Base-by-base conservation (phyloP, 2,329 filamentous ascomycete genomes). In the Fusarium praegraminearum region DNA sequence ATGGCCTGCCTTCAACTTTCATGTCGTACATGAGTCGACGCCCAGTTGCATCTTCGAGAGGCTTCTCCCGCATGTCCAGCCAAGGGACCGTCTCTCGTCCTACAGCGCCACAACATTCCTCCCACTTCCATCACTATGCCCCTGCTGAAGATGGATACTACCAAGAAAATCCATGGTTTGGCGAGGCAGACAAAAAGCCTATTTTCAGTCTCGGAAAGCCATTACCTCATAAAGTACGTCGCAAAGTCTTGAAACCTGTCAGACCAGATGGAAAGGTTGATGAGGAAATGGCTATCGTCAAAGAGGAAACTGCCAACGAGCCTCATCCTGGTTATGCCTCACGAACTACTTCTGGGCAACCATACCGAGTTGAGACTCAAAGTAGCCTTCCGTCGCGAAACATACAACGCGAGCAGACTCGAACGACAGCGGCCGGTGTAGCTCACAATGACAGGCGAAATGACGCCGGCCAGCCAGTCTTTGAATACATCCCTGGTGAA, bases 171-270 rank as follows among this genome's bases (percentile, higher is more conserved):
- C 70, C 69, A 13, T 72, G 69, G 69, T 71, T 70, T n/a, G 59
- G 59, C 3, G 55, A 70, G 32, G 38, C 44, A 4, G 60, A 47
- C 2, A 57, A 65, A 20, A 72, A 72, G 5, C 69, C 69, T 1
- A 63, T 72, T 2, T 72, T 72, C 18, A 72, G 70, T 28, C 62
- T 72, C 7, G 70, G 65, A 13, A 67, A 67, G 3, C 70, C 70
- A 12, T 40, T 72, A 5, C 70, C 70, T 9, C 70, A 72, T 8
- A 59, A 52, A 2, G 66, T 71, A 9, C 60, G 70, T 3, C 67
- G 47, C n/a, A 65, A 56, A 24, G 55, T 49, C 2, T n/a, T 59
- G 0, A 67, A 57, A 1, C 63, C 63, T 2, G 22, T 50, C 15
- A 46, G 9, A 7, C 40, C 26, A 7, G 56, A 67, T 30, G 59